These are phyloP conservation scores for Cornus kousa DNA, from an alignment of 148 eudicot genomes.

Conservation along the genomic window DNA sequence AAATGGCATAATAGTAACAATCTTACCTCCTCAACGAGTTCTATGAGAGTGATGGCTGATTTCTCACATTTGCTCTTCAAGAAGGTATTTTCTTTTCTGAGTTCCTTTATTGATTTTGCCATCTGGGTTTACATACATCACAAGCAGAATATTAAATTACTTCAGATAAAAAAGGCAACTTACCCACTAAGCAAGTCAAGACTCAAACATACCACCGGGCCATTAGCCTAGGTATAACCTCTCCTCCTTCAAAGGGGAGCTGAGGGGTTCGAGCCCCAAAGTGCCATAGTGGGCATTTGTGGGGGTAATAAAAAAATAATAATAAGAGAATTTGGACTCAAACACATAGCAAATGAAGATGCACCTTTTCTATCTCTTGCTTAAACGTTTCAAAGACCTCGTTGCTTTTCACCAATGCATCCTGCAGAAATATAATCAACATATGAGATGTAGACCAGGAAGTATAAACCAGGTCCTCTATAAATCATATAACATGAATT, in stretches of 20 bases:
- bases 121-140: slow-evolving; percentile 50
- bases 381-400: slow-evolving; percentile 96
- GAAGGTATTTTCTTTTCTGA: slow-evolving; percentile 81
- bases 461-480: background rate
- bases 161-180: slow-evolving; percentile 20
- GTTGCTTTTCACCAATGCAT: slow-evolving; percentile 90
- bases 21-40: slow-evolving; percentile 90
- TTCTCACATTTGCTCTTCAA: slow-evolving; percentile 87
- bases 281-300: too few relatives aligned
- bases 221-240: too few relatives aligned
- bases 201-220: too few relatives aligned
- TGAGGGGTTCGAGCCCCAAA: too few relatives aligned
- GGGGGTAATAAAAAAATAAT: too few relatives aligned
- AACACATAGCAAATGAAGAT: background rate
- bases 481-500: background rate
- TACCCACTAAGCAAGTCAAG: background rate
- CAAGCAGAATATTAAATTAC: slow-evolving; percentile 11
- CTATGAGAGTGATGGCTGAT: slow-evolving; percentile 77
- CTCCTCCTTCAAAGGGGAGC: too few relatives aligned
- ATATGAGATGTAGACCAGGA: background rate
- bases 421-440: slow-evolving; percentile 45
- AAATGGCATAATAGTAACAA: background rate
- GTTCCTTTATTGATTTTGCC: slow-evolving; percentile 83
- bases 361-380: slow-evolving; percentile 96
- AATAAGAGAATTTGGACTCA: background rate